A percentile compares a stretch with the other conserved stretches of the same genome.
phyloP scores from a whole-genome alignment of 495 filamentous ascomycete species.

The Staphylotrichum tortipilum region DNA sequence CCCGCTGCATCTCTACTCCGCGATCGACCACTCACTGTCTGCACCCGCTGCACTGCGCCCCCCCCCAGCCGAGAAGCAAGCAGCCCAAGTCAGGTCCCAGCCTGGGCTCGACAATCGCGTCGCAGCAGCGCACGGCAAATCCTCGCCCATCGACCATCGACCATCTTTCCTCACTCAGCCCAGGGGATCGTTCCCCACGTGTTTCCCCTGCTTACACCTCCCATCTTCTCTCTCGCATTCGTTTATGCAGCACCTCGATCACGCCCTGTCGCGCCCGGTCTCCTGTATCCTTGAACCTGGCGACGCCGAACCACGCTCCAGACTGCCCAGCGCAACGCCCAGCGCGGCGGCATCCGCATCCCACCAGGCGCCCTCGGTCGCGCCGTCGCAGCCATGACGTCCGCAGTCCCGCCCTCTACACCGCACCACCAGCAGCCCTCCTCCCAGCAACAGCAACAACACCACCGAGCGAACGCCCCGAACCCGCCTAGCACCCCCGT shows the following conservation, averaged over 20 bases:
- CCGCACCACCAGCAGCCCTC: constrained; percentile 13
- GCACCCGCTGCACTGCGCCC: not conserved
- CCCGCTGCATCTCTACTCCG: not conserved
- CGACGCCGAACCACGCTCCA: constrained; percentile 8
- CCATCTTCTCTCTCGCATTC: not conserved
- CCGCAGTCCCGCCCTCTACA: constrained; percentile 16
- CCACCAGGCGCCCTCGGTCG: constrained; percentile 13
- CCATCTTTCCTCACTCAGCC: constrained; percentile 2
- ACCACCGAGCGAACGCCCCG: constrained; percentile 11
- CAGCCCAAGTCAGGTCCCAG: no score
- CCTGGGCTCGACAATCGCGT: not conserved
- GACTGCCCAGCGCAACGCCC: constrained; percentile 6
- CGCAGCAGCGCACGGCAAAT: constrained; percentile 16
- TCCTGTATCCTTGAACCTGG: constrained; percentile 8
- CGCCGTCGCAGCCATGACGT: constrained; percentile 27
- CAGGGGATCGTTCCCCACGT: not conserved
- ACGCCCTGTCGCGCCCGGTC: no score
- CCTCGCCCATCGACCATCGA: constrained; percentile 9
- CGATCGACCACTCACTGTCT: no score
- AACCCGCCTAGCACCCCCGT: constrained; percentile 12
- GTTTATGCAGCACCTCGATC: constrained; percentile 6
- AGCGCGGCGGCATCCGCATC: constrained; percentile 15
- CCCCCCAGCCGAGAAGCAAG: constrained; percentile 1
- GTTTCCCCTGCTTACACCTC: not conserved
- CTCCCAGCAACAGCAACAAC: constrained; percentile 11